Conservation (phyloP, 1,139 yeast genomes). For the Arxiozyma heterogenica region DNA sequence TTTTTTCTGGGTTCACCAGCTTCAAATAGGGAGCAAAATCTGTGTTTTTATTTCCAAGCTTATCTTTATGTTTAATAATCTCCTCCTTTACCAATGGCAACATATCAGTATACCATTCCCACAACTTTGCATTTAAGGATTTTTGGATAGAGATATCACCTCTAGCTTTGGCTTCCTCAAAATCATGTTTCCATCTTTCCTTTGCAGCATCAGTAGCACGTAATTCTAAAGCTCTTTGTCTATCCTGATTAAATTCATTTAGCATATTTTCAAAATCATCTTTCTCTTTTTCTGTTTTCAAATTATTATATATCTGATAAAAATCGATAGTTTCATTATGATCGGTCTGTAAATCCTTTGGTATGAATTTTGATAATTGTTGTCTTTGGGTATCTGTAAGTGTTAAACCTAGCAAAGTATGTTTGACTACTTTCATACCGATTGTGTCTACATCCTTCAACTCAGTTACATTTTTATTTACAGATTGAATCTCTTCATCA, state of each 20-base stretch:
- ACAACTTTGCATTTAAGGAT: constrained; percentile 62
- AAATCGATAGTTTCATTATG: constrained; percentile 45
- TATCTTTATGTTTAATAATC: constrained; percentile 16
- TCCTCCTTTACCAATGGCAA: constrained; percentile 54
- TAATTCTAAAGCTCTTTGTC: constrained; percentile 70
- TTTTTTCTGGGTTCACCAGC: constrained; percentile 65
- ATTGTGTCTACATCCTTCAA: constrained; percentile 66
- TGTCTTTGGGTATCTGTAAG: constrained; percentile 26
- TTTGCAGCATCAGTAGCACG: constrained; percentile 79
- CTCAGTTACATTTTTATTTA: constrained; percentile 46
- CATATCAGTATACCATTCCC: constrained; percentile 66
- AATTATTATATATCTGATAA: constrained; percentile 49
- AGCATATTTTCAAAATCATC: constrained; percentile 52
- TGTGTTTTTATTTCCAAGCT: constrained; percentile 37
- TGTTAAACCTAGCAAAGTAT: constrained; percentile 60
- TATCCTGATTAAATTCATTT: constrained; percentile 58
- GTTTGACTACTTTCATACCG: constrained; percentile 74
- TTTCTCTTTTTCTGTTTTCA: constrained; percentile 46
- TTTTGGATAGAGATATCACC: constrained; percentile 52
- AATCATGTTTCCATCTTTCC: constrained; percentile 80
- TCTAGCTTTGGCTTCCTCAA: constrained; percentile 56
- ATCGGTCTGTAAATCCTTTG: constrained; percentile 13
- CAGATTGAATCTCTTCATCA: neutral
- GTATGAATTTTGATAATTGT: constrained; percentile 33
- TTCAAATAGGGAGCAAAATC: constrained; percentile 73